Percentiles rank a stretch among this genome's conserved stretches.
These are phyloP conservation scores for Leptoxyphium fumago DNA, from an alignment of 2,329 filamentous ascomycete species.

Conservation along the genomic window DNA sequence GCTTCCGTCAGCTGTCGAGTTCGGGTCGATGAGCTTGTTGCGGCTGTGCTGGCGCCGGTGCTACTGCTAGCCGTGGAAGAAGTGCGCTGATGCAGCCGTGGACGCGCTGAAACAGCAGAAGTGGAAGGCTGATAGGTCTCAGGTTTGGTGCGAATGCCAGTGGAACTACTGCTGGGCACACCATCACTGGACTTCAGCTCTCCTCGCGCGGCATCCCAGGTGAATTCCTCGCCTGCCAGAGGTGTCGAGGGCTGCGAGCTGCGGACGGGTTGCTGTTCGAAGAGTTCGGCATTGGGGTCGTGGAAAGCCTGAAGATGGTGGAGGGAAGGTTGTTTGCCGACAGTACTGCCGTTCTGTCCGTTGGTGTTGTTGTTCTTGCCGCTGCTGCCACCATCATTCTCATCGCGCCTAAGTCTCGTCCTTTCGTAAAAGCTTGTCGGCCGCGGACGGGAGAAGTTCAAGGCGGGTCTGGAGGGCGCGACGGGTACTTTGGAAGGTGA, in stretches of 20 bases:
- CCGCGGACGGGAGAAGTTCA: conserved; percentile 2
- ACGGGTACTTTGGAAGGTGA: background rate
- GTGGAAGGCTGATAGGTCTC: background rate
- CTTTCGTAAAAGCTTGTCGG: background rate
- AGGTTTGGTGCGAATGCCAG: too few species aligned
- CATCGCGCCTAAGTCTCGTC: background rate
- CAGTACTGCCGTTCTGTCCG: background rate
- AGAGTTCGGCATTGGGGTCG: conserved; percentile 2
- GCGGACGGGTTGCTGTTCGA: background rate
- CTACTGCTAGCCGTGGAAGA: background rate
- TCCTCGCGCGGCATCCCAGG: conserved; percentile 8
- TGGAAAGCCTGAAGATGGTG: conserved; percentile 7
- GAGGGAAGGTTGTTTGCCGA: background rate
- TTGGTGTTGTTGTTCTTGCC: conserved; percentile 1
- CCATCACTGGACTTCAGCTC: conserved; percentile 3
- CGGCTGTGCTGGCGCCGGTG: background rate
- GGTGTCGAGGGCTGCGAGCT: background rate
- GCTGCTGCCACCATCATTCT: conserved; percentile 3
- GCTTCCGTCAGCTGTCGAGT: background rate
- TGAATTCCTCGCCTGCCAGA: conserved; percentile 7
- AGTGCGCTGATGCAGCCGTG: background rate
- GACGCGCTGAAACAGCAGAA: background rate
- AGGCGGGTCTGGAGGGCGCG: background rate
- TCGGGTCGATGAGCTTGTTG: background rate
- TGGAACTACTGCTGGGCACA: too few species aligned